phyloP scores from a whole-genome alignment of 257 asterid species.

The Solanum commersonii region DNA sequence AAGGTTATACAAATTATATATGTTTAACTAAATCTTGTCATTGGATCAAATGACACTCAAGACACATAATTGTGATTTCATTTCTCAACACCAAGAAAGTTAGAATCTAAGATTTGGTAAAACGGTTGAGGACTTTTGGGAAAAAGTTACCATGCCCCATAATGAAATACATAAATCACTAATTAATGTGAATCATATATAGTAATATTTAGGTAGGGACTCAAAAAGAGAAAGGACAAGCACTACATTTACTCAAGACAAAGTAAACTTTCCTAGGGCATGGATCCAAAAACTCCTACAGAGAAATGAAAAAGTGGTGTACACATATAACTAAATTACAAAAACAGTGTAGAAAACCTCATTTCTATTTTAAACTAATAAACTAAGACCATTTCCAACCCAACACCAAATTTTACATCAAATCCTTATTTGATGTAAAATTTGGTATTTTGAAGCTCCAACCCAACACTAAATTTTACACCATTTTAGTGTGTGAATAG shows the following conservation, averaged over 20 bases:
- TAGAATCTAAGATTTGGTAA: neutral
- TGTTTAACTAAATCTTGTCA: neutral
- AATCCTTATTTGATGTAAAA: no score
- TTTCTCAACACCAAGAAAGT: neutral
- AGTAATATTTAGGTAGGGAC: neutral
- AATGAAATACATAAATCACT: neutral
- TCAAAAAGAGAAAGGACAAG: neutral
- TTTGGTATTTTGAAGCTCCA: no score
- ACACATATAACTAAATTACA: neutral
- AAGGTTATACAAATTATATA: neutral
- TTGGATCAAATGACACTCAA: neutral
- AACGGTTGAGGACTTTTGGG: neutral
- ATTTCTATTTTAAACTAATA: neutral
- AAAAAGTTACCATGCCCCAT: neutral
- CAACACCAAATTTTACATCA: no score
- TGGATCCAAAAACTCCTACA: neutral
- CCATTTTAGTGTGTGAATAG: no score
- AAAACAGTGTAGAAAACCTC: neutral
- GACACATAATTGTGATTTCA: neutral
- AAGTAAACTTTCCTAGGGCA: neutral
- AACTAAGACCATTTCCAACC: no score
- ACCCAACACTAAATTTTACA: no score
- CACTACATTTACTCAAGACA: neutral
- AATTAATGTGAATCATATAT: neutral
- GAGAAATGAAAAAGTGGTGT: neutral